These are phyloP conservation scores for Psilocybe tampanensis DNA, from an alignment of 768 basidiomycete genomes.

Conservation along the genomic window DNA sequence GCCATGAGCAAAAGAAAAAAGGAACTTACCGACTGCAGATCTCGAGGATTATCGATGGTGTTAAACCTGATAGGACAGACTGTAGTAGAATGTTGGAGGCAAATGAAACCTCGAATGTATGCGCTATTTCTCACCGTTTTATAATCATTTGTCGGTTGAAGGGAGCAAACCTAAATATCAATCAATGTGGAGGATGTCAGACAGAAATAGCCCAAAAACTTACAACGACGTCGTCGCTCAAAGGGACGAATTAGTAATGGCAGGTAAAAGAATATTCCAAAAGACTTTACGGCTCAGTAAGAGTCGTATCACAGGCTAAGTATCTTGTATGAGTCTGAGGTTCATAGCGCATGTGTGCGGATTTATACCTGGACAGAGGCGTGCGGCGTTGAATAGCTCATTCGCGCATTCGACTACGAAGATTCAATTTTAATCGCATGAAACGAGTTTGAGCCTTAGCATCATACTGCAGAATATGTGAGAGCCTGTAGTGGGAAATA, in stretches of 20 bases:
- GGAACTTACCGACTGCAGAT: slow-evolving; percentile 71
- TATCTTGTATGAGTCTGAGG: background rate
- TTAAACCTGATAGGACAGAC: slow-evolving; percentile 85
- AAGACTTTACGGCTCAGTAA: slow-evolving; percentile 71
- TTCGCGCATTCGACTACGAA: slow-evolving; percentile 83
- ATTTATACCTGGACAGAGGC: slow-evolving; percentile 72
- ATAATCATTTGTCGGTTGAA: slow-evolving; percentile 89
- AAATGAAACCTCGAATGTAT: slow-evolving; percentile 31
- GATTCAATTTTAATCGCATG: background rate
- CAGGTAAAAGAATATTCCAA: background rate
- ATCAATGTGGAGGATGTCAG: background rate
- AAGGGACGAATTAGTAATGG: slow-evolving; percentile 1
- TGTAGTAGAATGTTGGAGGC: slow-evolving; percentile 32
- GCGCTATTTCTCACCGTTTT: slow-evolving; percentile 65
- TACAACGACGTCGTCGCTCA: slow-evolving; percentile 67
- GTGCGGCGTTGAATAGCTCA: slow-evolving; percentile 75
- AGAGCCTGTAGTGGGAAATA: slow-evolving; percentile 53
- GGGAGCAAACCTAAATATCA: slow-evolving; percentile 64
- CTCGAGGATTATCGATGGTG: slow-evolving; percentile 75
- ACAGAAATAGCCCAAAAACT: slow-evolving; percentile 19
- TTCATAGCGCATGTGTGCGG: background rate
- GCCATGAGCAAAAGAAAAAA: background rate
- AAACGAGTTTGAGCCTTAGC: background rate
- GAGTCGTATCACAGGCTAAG: slow-evolving; percentile 77
- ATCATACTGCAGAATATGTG: slow-evolving; percentile 81